A percentile compares a stretch with the other conserved stretches of the same genome.
phyloP scores from a whole-genome alignment of 192 early-diverging fungal species.

The Coemansia sp. region DNA sequence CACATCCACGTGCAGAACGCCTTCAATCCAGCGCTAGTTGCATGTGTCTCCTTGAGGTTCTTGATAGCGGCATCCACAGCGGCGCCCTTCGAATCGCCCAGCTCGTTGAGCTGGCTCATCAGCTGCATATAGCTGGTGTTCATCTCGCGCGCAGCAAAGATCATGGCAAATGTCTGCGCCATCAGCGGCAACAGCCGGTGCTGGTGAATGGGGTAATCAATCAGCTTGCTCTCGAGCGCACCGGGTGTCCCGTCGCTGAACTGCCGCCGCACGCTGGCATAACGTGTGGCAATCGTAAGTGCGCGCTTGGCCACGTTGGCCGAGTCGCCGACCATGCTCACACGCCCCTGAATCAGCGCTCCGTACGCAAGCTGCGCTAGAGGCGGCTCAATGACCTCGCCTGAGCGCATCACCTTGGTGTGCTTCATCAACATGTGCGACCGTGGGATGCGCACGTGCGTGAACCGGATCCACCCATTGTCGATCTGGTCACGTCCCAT shows the following conservation, averaged over 20 bases:
- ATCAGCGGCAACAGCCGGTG: slow-evolving; percentile 89
- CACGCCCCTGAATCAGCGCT: slow-evolving; percentile 81
- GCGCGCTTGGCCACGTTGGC: slow-evolving; percentile 87
- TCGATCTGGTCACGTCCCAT: slow-evolving; percentile 90
- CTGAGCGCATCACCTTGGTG: slow-evolving; percentile 79
- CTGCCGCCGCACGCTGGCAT: slow-evolving; percentile 88
- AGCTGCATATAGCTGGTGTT: slow-evolving; percentile 71
- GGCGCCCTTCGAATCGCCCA: slow-evolving; percentile 62
- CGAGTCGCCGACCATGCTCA: slow-evolving; percentile 81
- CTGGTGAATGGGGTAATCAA: slow-evolving; percentile 94
- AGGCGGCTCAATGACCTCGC: slow-evolving; percentile 77
- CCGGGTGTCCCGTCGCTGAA: slow-evolving; percentile 65
- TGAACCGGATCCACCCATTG: slow-evolving; percentile 93
- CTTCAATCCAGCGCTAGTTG: slow-evolving; percentile 87
- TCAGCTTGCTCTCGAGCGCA: slow-evolving; percentile 79
- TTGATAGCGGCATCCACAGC: slow-evolving; percentile 62
- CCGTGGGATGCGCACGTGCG: slow-evolving; percentile 85
- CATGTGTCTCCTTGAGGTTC: slow-evolving; percentile 87
- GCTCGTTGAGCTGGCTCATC: slow-evolving; percentile 72
- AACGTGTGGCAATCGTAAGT: slow-evolving; percentile 85
- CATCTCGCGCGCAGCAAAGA: slow-evolving; percentile 86
- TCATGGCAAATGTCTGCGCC: slow-evolving; percentile 87
- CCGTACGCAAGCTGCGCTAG: slow-evolving; percentile 85
- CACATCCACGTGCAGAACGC: slow-evolving; percentile 93
- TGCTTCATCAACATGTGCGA: slow-evolving; percentile 94